phyloP scores from a whole-genome alignment of 2,329 filamentous ascomycete genomes.

The Sporothrix inflata region DNA sequence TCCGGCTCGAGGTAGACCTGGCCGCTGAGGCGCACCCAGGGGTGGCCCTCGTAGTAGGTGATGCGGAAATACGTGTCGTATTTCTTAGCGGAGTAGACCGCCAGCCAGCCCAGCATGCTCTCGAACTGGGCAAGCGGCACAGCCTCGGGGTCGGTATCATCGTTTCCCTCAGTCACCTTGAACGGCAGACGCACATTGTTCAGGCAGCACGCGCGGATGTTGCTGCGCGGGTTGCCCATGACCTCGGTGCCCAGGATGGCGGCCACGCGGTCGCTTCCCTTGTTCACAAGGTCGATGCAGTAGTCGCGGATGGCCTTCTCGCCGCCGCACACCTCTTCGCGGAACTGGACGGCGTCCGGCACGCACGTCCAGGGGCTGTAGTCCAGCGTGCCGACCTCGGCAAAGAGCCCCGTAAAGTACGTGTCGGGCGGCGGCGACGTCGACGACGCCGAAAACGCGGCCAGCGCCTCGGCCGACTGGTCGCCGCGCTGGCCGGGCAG shows the following conservation, averaged over 20 bases:
- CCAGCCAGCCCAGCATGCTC: constrained; percentile 44
- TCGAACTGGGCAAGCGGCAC: constrained; percentile 33
- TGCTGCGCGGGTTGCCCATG: constrained; percentile 56
- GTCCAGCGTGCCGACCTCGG: constrained; percentile 69
- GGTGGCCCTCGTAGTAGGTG: constrained; percentile 56
- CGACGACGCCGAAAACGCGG: constrained; percentile 16
- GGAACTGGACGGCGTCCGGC: constrained; percentile 64
- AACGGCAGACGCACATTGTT: constrained; percentile 66
- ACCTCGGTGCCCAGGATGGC: constrained; percentile 64
- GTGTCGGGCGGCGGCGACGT: constrained; percentile 44
- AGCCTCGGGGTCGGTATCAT: constrained; percentile 21
- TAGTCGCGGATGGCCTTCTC: constrained; percentile 66
- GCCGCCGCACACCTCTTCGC: constrained; percentile 63
- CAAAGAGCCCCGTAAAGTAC: constrained; percentile 64
- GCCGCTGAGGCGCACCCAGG: constrained; percentile 66
- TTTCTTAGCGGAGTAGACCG: constrained; percentile 45
- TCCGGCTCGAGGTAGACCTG: constrained; percentile 68
- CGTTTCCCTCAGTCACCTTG: constrained; percentile 29
- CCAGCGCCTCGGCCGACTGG: neutral
- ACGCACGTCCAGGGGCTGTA: constrained; percentile 65
- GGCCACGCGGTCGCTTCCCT: constrained; percentile 61
- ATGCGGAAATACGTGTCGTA: constrained; percentile 63
- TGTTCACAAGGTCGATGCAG: constrained; percentile 54
- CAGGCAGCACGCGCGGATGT: constrained; percentile 61
- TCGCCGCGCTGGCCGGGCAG: constrained; percentile 27